These are phyloP conservation scores for Umbelopsis vinacea DNA, from an alignment of 192 early-diverging fungal species.

Conservation along the genomic window DNA sequence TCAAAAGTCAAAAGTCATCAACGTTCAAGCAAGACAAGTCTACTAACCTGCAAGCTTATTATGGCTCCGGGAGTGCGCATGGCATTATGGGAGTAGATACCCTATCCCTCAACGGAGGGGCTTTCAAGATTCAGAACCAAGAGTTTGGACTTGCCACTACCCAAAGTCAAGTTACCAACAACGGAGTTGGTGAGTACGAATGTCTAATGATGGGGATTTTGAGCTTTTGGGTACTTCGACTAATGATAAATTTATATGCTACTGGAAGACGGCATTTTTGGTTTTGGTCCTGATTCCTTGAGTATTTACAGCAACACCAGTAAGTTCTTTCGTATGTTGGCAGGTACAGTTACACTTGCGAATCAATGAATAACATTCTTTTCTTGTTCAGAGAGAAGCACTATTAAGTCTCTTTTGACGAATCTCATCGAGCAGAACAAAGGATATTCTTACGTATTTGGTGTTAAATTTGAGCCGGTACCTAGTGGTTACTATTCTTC, in stretches of 20 bases:
- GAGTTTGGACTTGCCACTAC: constrained; percentile 25
- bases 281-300: constrained; percentile 28
- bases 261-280: constrained; percentile 36
- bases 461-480: constrained; percentile 30
- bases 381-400: background rate
- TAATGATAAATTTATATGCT: background rate
- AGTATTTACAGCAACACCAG: background rate
- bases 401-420: background rate
- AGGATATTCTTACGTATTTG: background rate
- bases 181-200: background rate
- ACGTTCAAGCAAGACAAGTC: constrained; percentile 9
- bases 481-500: constrained; percentile 5
- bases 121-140: constrained; percentile 11
- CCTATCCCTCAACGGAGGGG: constrained; percentile 4
- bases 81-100: constrained; percentile 21
- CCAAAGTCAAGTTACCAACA: constrained; percentile 1
- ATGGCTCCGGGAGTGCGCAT: constrained; percentile 12
- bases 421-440: constrained; percentile 13
- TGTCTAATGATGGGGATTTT: background rate
- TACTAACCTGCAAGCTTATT: constrained; percentile 3
- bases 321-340: background rate
- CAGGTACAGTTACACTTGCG: too few species aligned
- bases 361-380: too few species aligned
- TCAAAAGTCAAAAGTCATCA: background rate
- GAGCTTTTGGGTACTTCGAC: background rate